Evolutionary conservation across 2,329 filamentous ascomycete genomes (phyloP).

Genomic region (Trichoderma sp.): DNA sequence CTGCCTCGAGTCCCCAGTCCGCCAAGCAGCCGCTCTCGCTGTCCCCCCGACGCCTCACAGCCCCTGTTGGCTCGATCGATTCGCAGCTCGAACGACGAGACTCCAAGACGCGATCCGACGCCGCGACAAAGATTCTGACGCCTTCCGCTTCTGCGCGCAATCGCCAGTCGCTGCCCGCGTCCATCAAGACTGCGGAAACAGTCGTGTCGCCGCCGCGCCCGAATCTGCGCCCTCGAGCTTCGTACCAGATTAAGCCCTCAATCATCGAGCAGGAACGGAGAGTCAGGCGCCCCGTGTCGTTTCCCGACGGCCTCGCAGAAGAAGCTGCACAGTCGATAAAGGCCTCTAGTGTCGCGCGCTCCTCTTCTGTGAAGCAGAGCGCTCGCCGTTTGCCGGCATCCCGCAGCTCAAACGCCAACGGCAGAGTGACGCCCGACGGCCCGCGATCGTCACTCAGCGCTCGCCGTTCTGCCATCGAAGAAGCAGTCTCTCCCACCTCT

Average conservation of each 20-base stretch:
- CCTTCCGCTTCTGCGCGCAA: conserved; percentile 14
- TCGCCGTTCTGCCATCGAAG: conserved; percentile 35
- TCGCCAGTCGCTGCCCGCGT: conserved; percentile 1
- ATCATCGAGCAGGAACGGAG: conserved; percentile 2
- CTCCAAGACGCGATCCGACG: conserved; percentile 4
- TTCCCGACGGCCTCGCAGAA: conserved; percentile 18
- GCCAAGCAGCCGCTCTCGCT: conserved; percentile 21
- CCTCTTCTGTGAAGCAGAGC: conserved; percentile 33
- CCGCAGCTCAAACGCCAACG: conserved; percentile 32
- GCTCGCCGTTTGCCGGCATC: conserved; percentile 41
- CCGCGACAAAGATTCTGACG: not conserved
- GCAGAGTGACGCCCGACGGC: conserved; percentile 33
- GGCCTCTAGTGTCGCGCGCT: conserved; percentile 27
- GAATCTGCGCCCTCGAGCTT: conserved; percentile 20
- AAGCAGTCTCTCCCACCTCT: conserved; percentile 28
- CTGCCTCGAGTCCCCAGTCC: conserved; percentile 27
- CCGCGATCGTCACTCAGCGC: conserved; percentile 34
- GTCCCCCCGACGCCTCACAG: conserved; percentile 14
- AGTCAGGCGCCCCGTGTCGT: conserved; percentile 22
- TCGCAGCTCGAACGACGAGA: conserved; percentile 9
- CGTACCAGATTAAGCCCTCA: conserved; percentile 21
- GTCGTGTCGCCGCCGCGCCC: conserved; percentile 14
- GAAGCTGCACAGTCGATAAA: conserved; percentile 25
- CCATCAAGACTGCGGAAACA: not conserved
- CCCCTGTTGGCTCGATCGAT: conserved; percentile 19